Evolutionary conservation across 805 yeast species (phyloP).

Genomic region (Suhomyces emberorum): DNA sequence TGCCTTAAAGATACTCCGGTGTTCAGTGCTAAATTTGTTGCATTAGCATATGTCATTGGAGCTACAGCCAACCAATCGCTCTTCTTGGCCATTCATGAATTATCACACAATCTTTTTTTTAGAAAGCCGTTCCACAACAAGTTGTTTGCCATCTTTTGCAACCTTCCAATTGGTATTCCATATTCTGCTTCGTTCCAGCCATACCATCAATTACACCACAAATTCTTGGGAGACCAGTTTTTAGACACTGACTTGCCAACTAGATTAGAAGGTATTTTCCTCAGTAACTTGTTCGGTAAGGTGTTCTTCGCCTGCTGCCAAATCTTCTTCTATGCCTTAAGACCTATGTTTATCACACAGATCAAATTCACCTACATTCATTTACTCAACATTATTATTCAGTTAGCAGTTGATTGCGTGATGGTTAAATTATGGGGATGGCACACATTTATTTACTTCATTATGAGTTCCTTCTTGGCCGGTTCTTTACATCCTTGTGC

Average conservation of each 20-base stretch:
- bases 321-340: conserved; percentile 80
- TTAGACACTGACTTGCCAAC: conserved; percentile 91
- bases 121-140: conserved; percentile 74
- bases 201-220: conserved; percentile 88
- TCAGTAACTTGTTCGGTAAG: conserved; percentile 79
- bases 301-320: conserved; percentile 89
- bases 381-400: conserved; percentile 61
- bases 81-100: conserved; percentile 85
- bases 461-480: conserved; percentile 78
- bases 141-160: conserved; percentile 70
- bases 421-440: conserved; percentile 62
- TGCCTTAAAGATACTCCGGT: conserved; percentile 54
- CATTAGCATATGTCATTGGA: conserved; percentile 73
- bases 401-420: conserved; percentile 54
- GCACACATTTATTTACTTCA: conserved; percentile 61
- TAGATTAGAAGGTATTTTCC: conserved; percentile 63
- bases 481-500: conserved; percentile 94
- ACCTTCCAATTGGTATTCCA: conserved; percentile 86
- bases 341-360: conserved; percentile 84
- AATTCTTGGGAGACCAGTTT: conserved; percentile 79
- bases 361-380: conserved; percentile 75
- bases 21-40: conserved; percentile 51
- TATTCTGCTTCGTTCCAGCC: conserved; percentile 87
- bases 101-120: conserved; percentile 82
- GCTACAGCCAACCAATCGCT: conserved; percentile 84